A percentile compares a stretch with the other conserved stretches of the same genome.
Evolutionary conservation across 2,329 filamentous ascomycete genomes (phyloP).

Genomic region (Xenosphaeropsis pyriputrescens): DNA sequence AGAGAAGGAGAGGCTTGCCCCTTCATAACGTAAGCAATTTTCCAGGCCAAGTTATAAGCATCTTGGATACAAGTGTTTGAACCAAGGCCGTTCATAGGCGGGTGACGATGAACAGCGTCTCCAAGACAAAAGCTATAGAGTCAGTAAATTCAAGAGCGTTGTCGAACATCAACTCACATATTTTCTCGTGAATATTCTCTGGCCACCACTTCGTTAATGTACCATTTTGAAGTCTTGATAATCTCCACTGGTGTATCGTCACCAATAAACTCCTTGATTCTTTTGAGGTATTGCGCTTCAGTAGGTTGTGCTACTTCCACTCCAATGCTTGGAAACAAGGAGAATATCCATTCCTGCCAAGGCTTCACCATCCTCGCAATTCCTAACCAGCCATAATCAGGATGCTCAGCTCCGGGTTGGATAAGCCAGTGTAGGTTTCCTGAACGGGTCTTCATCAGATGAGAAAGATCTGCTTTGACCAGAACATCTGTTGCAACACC

Average conservation of each 20-base stretch:
- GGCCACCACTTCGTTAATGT: slow-evolving; percentile 45
- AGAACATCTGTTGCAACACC: slow-evolving; percentile 34
- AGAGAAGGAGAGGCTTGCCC: slow-evolving; percentile 22
- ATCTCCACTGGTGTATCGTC: slow-evolving; percentile 36
- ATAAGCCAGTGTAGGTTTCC: slow-evolving; percentile 49
- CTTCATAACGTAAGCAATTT: slow-evolving; percentile 30
- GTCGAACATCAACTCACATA: slow-evolving; percentile 11
- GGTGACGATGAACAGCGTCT: slow-evolving; percentile 42
- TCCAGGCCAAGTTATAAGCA: slow-evolving; percentile 40
- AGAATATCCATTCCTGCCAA: slow-evolving; percentile 48
- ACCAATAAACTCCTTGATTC: slow-evolving; percentile 35
- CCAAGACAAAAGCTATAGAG: slow-evolving; percentile 30
- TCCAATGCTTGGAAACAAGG: slow-evolving; percentile 29
- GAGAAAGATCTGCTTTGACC: slow-evolving; percentile 31
- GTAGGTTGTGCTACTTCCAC: slow-evolving; percentile 23
- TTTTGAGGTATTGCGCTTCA: slow-evolving; percentile 28
- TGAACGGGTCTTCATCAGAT: slow-evolving; percentile 30
- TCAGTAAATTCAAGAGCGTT: background rate
- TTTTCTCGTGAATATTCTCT: slow-evolving; percentile 28
- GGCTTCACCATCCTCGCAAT: slow-evolving; percentile 46
- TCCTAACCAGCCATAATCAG: slow-evolving; percentile 32
- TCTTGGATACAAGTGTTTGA: slow-evolving; percentile 45
- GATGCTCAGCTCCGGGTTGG: slow-evolving; percentile 34
- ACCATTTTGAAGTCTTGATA: slow-evolving; percentile 39
- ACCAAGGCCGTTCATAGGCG: slow-evolving; percentile 39